Base-by-base conservation (phyloP, 371 early-diverging fungal species). In the Circinella umbellata region DNA sequence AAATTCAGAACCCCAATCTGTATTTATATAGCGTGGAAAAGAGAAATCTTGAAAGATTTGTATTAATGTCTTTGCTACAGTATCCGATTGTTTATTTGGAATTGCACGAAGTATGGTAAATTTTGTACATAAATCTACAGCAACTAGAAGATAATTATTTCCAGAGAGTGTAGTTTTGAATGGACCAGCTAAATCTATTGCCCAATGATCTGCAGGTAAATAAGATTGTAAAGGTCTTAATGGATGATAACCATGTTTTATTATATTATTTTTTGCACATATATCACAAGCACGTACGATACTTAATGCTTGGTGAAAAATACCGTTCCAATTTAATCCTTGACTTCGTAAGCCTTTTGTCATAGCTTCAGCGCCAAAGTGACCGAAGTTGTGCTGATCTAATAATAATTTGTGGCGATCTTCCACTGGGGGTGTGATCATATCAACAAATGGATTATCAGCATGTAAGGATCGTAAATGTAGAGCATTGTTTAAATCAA, bases 291-390 rank as follows among this genome's bases (percentile, higher is more conserved):
- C 10, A 4, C 37, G 20, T 36, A 61, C 37, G 2, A 61, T 6
- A 3, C 37, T n/a, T n/a, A 36, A 6, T 4, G 61, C 61, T 14
- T 61, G 10, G 9, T 61, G 3, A n/a, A 14, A 10, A 3, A 61
- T 14, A 8, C 10, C 10, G 6, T 20, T 20, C 61, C 61, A 61
- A 37, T 61, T 9, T 4, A 61, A 35, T 14, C 61, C 61, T 14
- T 61, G 14, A 13, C 53, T 53, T 18, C 20, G 8, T 20, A 53
- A 53, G 18, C 18, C 53, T 7, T 53, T 53, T 53, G 13, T 48
- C 17, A 64, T 64, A 18, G 42, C 47, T 47, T 42, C 64, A 15
- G 47, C 64, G 47, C 64, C 47, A 47, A 64, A 64, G 64, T 48
- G 64, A 18, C 64, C 64, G 27, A 64, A 47, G 9, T 42, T 6